Percentiles rank a stretch among this genome's conserved stretches.
phyloP scores from a whole-genome alignment of 768 basidiomycete species.

The Tylopilus rubrobrunneus region DNA sequence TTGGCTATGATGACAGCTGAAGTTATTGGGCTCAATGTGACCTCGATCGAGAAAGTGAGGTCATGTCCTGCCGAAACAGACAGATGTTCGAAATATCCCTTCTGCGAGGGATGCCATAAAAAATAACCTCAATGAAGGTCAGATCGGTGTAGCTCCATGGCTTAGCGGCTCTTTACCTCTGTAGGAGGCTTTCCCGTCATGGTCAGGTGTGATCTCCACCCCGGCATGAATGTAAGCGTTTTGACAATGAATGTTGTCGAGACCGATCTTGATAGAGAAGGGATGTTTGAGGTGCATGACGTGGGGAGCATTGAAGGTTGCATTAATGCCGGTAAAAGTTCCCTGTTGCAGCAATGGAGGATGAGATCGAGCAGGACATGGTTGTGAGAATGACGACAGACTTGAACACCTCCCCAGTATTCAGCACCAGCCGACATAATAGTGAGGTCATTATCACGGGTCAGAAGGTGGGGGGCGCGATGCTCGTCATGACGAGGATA shows the following conservation, averaged over 20 bases:
- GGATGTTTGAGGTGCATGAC: background rate
- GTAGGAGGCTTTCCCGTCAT: background rate
- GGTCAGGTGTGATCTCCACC: background rate
- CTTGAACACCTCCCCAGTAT: background rate
- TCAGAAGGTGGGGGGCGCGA: background rate
- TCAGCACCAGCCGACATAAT: background rate
- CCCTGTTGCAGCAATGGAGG: background rate
- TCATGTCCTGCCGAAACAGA: background rate
- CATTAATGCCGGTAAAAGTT: background rate
- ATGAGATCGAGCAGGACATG: background rate
- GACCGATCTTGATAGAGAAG: background rate
- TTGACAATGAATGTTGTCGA: background rate
- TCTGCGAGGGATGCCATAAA: background rate
- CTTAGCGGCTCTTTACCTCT: background rate
- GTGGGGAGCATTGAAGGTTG: background rate
- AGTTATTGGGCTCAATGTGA: too few relatives aligned
- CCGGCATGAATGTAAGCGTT: background rate
- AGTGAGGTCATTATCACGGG: background rate
- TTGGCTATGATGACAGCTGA: too few relatives aligned
- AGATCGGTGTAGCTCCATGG: background rate
- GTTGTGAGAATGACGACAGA: background rate
- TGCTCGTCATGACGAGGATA: background rate
- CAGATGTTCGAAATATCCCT: background rate
- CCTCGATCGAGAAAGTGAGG: background rate
- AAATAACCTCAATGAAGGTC: conserved; percentile 5